phyloP scores from a whole-genome alignment of 2,329 filamentous ascomycete genomes.

The Aspergillus phoenicis region DNA sequence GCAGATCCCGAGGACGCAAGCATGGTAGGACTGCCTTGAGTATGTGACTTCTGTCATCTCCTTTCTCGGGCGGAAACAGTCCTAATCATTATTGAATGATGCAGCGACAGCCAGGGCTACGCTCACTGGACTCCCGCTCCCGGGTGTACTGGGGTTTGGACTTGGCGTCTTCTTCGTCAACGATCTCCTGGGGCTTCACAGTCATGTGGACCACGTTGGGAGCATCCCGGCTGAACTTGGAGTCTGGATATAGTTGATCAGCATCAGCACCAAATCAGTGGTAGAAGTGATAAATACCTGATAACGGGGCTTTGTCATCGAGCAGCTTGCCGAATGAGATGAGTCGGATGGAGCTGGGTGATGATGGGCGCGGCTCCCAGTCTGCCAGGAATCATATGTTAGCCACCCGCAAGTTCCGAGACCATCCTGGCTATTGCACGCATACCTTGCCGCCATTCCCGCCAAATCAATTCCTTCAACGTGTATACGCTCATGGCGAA shows the following conservation, averaged over 20 bases:
- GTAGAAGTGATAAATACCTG: constrained; percentile 60
- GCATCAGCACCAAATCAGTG: not conserved
- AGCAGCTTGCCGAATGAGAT: constrained; percentile 91
- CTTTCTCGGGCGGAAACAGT: not conserved
- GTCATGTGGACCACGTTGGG: constrained; percentile 95
- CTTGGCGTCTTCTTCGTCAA: constrained; percentile 78
- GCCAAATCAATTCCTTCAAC: constrained; percentile 87
- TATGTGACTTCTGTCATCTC: not conserved
- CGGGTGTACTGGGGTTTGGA: constrained; percentile 57
- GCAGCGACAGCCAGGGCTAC: constrained; percentile 65
- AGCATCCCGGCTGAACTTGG: constrained; percentile 71
- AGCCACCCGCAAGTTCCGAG: not conserved
- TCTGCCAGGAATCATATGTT: constrained; percentile 49
- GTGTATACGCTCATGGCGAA: constrained; percentile 92
- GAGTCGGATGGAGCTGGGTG: constrained; percentile 83
- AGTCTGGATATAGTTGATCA: constrained; percentile 58
- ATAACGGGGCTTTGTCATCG: constrained; percentile 82
- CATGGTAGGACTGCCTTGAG: not conserved
- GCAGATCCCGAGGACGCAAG: not conserved
- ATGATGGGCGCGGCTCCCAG: constrained; percentile 84
- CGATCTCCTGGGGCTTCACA: constrained; percentile 78
- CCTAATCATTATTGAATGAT: constrained; percentile 55
- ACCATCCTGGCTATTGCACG: not conserved
- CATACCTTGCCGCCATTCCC: constrained; percentile 80
- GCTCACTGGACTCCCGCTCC: constrained; percentile 57